Percentiles rank a stretch among this genome's conserved stretches.
These are phyloP conservation scores for Teratosphaeria destructans DNA, from an alignment of 2,329 filamentous ascomycete species.

Conservation along the genomic window DNA sequence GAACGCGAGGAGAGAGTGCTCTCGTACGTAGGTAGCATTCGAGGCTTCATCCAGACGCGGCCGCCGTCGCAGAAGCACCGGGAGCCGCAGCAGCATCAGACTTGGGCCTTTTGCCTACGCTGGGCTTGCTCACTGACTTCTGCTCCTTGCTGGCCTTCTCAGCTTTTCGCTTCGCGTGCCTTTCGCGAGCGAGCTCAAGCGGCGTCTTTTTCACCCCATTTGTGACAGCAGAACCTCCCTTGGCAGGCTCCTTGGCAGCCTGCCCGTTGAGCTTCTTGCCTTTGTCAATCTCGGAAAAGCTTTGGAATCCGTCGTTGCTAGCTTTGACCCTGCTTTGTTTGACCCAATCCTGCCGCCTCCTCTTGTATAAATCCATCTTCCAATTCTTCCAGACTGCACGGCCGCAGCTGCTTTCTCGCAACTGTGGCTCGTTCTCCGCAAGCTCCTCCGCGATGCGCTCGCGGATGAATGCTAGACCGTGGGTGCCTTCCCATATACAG, in stretches of 20 bases:
- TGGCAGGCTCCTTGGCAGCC: not conserved
- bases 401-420: constrained; percentile 56
- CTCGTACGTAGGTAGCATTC: not conserved
- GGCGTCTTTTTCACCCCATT: constrained; percentile 31
- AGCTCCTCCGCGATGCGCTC: constrained; percentile 58
- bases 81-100: not conserved
- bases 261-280: constrained; percentile 7
- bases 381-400: constrained; percentile 64
- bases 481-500: constrained; percentile 53
- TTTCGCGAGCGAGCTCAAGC: constrained; percentile 48
- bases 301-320: constrained; percentile 41
- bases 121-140: constrained; percentile 1
- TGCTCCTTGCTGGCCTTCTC: constrained; percentile 21
- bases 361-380: constrained; percentile 62
- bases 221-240: not conserved
- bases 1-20: too few species aligned
- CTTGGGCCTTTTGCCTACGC: not conserved
- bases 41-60: constrained; percentile 2
- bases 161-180: constrained; percentile 41
- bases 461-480: constrained; percentile 55
- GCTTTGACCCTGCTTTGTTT: constrained; percentile 45
- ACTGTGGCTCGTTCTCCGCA: constrained; percentile 44
- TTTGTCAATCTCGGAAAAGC: constrained; percentile 36
- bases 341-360: constrained; percentile 54
- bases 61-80: constrained; percentile 2